A percentile compares a stretch with the other conserved stretches of the same genome.
phyloP scores from a whole-genome alignment of 2,329 filamentous ascomycete genomes.

The Allantophomopsis lycopodina region DNA sequence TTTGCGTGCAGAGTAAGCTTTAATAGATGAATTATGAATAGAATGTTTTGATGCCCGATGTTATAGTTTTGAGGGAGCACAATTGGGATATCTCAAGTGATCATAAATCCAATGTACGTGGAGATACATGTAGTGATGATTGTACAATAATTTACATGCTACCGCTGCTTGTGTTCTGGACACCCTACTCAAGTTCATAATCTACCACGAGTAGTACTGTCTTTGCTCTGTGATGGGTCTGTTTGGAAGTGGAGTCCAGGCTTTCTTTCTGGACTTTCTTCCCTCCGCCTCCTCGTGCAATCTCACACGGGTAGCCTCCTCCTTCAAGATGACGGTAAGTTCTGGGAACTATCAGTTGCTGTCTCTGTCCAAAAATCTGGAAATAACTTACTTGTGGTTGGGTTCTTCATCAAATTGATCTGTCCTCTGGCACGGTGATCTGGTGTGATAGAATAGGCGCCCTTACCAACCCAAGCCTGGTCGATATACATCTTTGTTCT shows the following conservation, averaged over 20 bases:
- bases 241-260: conserved; percentile 83
- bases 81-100: too few relatives aligned
- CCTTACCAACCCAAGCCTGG: conserved; percentile 83
- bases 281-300: conserved; percentile 65
- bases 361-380: background rate
- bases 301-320: conserved; percentile 80
- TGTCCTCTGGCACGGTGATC: conserved; percentile 68
- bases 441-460: conserved; percentile 38
- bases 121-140: too few relatives aligned
- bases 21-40: conserved; percentile 2
- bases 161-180: too few relatives aligned
- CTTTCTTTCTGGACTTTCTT: conserved; percentile 59
- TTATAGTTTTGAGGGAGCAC: too few relatives aligned
- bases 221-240: conserved; percentile 71
- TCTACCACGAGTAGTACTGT: conserved; percentile 85
- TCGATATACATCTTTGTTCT: conserved; percentile 79
- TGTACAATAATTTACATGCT: too few relatives aligned
- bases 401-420: conserved; percentile 53
- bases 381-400: conserved; percentile 55
- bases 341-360: conserved; percentile 30
- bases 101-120: too few relatives aligned
- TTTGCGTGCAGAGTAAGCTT: conserved; percentile 66
- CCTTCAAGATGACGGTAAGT: conserved; percentile 74
- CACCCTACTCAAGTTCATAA: background rate
- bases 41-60: too few relatives aligned